Conservation (phyloP, 2,329 filamentous ascomycete species). For the Colletotrichum sp. region DNA sequence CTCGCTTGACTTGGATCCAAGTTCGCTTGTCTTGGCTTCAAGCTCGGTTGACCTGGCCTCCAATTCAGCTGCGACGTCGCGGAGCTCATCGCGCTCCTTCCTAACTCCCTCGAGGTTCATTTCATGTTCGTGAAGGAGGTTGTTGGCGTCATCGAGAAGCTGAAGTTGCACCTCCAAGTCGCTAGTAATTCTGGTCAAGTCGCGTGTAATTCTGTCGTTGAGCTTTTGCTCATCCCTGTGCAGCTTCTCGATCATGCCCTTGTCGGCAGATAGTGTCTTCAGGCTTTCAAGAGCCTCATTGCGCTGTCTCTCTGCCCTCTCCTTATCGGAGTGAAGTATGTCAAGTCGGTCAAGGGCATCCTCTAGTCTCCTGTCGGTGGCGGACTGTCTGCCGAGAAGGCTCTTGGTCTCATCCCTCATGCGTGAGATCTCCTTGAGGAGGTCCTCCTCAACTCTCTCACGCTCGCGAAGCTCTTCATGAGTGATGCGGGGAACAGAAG, state of each 20-base stretch:
- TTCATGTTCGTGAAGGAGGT: constrained; percentile 4
- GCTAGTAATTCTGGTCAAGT: constrained; percentile 3
- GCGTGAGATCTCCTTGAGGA: constrained; percentile 15
- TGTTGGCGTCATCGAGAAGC: constrained; percentile 13
- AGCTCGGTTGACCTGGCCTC: background rate
- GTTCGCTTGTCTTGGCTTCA: background rate
- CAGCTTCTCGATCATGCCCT: constrained; percentile 3
- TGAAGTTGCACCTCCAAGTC: constrained; percentile 15
- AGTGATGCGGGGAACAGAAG: constrained; percentile 2
- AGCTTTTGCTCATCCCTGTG: constrained; percentile 2
- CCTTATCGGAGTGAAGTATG: background rate
- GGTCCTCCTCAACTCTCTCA: constrained; percentile 7
- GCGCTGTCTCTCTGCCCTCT: background rate
- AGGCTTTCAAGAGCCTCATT: background rate
- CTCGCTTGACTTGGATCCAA: constrained; percentile 10
- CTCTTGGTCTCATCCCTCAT: constrained; percentile 17
- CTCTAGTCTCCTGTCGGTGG: constrained; percentile 15
- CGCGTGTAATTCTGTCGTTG: constrained; percentile 7
- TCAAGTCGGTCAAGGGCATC: constrained; percentile 3
- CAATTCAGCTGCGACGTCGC: background rate
- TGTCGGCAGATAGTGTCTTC: constrained; percentile 7
- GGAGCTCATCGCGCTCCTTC: constrained; percentile 16
- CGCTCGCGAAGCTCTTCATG: constrained; percentile 9
- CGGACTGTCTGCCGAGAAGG: constrained; percentile 13
- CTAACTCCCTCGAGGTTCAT: background rate